Conservation (phyloP, 208 protist species). For the Wallacemonas collosoma region DNA sequence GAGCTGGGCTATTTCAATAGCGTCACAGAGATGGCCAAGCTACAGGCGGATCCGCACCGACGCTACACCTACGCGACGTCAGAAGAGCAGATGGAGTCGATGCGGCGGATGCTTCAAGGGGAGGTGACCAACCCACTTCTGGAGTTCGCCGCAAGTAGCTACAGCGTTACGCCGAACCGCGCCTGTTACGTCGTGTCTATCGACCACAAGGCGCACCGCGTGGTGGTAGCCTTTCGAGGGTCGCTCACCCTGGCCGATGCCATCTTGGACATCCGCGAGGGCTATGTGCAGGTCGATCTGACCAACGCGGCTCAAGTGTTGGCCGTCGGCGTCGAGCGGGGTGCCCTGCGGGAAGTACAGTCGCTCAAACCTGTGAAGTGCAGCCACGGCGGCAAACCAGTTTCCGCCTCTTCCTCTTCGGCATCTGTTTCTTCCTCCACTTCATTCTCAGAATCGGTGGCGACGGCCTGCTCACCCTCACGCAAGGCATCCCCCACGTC, state of each 20-base stretch:
- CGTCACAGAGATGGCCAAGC: constrained; percentile 36
- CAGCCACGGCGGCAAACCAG: background rate
- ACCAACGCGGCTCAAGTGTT: background rate
- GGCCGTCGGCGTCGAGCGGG: background rate
- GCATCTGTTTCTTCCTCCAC: background rate
- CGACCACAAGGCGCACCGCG: constrained; percentile 56
- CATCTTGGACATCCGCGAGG: constrained; percentile 53
- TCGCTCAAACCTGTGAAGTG: background rate
- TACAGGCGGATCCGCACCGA: constrained; percentile 59
- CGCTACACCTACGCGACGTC: constrained; percentile 67
- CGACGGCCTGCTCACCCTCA: background rate
- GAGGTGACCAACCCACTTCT: constrained; percentile 46
- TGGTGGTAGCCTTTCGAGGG: constrained; percentile 78
- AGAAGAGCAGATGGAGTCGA: constrained; percentile 68
- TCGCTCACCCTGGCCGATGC: constrained; percentile 63
- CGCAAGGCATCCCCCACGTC: background rate
- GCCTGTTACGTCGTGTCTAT: constrained; percentile 64
- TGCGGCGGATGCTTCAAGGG: constrained; percentile 78
- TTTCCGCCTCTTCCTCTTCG: background rate
- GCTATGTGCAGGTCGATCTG: constrained; percentile 59
- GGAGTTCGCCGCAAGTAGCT: constrained; percentile 70
- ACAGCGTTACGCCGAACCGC: constrained; percentile 43
- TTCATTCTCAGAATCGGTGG: too few species aligned
- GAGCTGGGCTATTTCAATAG: constrained; percentile 79
- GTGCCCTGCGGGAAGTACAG: constrained; percentile 2